Evolutionary conservation across 768 basidiomycete species (phyloP).

Genomic region (Suillus weaverae): DNA sequence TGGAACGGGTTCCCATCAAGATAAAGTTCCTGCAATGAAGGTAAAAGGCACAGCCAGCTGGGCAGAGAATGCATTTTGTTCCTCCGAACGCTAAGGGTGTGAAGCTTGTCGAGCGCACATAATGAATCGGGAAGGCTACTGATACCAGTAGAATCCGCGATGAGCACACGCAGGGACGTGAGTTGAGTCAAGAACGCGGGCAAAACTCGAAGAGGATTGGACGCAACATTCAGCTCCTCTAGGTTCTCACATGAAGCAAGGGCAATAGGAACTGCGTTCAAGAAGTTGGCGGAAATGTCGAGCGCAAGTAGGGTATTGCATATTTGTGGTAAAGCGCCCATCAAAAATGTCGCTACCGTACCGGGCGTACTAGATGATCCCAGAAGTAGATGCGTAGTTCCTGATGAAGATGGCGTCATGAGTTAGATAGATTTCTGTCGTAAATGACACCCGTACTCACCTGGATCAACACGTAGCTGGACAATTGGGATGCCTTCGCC

Average conservation of each 20-base stretch:
- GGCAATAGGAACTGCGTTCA: constrained; percentile 79
- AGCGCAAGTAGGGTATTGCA: constrained; percentile 80
- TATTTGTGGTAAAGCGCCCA: constrained; percentile 68
- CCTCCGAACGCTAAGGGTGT: constrained; percentile 84
- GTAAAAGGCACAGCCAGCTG: constrained; percentile 93
- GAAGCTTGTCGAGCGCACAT: constrained; percentile 71
- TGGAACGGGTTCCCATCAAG: constrained; percentile 98
- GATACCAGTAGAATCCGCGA: constrained; percentile 90
- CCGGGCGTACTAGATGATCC: constrained; percentile 79
- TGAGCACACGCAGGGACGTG: constrained; percentile 77
- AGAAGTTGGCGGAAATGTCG: constrained; percentile 89
- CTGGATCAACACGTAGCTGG: constrained; percentile 68
- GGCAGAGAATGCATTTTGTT: constrained; percentile 89
- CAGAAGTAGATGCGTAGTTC: constrained; percentile 91
- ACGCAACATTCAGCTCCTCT: constrained; percentile 92
- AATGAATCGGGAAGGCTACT: constrained; percentile 73
- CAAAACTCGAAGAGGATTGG: constrained; percentile 89
- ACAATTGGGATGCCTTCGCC: constrained; percentile 61
- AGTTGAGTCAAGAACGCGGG: constrained; percentile 84
- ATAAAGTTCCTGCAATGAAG: constrained; percentile 78
- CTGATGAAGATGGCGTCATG: constrained; percentile 39
- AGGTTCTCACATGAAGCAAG: constrained; percentile 78
- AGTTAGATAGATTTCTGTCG: neutral
- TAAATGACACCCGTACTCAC: constrained; percentile 42
- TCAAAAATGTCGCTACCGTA: constrained; percentile 74